Conservation (phyloP, 2,329 filamentous ascomycete species). For the Graphilbum fragrans region DNA sequence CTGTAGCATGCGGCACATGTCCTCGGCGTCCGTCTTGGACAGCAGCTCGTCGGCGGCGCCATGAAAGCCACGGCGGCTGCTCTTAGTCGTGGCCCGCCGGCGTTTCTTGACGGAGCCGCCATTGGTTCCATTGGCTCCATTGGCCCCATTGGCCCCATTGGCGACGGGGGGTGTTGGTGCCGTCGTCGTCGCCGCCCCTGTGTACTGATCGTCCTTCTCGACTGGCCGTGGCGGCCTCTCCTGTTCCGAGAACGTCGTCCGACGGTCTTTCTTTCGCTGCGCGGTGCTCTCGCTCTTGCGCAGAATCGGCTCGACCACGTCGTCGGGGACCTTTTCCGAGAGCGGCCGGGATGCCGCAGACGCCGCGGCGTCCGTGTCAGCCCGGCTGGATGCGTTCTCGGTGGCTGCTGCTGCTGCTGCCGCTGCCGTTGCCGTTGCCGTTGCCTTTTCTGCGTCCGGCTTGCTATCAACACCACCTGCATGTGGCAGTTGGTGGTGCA, state of each 20-base stretch:
- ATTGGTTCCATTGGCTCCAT: too few relatives aligned
- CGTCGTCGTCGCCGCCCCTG: slow-evolving; percentile 7
- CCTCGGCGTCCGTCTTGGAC: slow-evolving; percentile 63
- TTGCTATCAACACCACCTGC: slow-evolving; percentile 25
- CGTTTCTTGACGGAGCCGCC: slow-evolving; percentile 44
- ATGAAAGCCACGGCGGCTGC: slow-evolving; percentile 50
- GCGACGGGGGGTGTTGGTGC: too few relatives aligned
- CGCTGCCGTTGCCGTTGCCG: too few relatives aligned
- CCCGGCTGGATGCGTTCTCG: slow-evolving; percentile 15
- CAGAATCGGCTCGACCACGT: background rate
- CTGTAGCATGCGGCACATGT: slow-evolving; percentile 69
- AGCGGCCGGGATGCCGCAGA: background rate
- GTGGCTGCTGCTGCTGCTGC: too few relatives aligned
- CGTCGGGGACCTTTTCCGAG: background rate
- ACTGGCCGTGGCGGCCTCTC: slow-evolving; percentile 27
- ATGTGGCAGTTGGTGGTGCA: background rate
- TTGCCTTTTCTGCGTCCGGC: slow-evolving; percentile 17
- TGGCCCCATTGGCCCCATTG: too few relatives aligned
- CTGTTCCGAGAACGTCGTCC: slow-evolving; percentile 42
- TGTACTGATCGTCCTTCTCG: background rate
- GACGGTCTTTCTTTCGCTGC: slow-evolving; percentile 19
- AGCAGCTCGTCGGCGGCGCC: slow-evolving; percentile 64
- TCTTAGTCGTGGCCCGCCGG: slow-evolving; percentile 58
- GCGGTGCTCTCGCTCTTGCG: too few relatives aligned
- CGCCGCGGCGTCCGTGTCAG: too few relatives aligned